Evolutionary conservation across 78 protist species (phyloP).

Genomic region (Pelomyxa schiedti): DNA sequence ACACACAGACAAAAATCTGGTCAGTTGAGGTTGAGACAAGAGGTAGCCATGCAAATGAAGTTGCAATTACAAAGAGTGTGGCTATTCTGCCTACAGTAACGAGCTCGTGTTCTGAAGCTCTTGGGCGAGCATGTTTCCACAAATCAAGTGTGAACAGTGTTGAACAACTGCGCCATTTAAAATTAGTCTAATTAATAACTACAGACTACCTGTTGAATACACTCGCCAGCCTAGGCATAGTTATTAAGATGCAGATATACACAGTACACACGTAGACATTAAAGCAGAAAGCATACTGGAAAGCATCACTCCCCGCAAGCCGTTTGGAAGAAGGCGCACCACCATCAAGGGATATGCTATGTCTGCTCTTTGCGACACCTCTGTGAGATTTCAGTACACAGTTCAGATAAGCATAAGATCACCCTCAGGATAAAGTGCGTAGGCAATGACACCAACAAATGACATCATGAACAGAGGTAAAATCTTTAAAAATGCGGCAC

Average conservation of each 20-base stretch:
- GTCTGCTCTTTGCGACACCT: not conserved
- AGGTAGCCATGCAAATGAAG: not conserved
- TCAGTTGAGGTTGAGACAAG: not conserved
- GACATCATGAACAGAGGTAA: not conserved
- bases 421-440: not conserved
- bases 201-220: slow-evolving; percentile 6
- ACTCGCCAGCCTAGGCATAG: slow-evolving; percentile 1
- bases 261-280: no score
- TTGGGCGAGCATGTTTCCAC: not conserved
- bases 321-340: not conserved
- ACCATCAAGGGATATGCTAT: not conserved
- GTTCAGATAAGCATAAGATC: not conserved
- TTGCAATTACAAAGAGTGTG: not conserved
- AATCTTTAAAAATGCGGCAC: not conserved
- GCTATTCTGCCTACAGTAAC: not conserved
- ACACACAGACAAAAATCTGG: slow-evolving; percentile 5
- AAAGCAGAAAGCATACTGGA: not conserved
- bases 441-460: not conserved
- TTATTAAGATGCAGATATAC: no score
- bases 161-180: no score
- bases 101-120: slow-evolving; percentile 3
- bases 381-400: not conserved
- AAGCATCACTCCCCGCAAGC: slow-evolving; percentile 3
- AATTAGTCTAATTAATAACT: no score
- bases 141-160: not conserved